A percentile compares a stretch with the other conserved stretches of the same genome.
phyloP scores from a whole-genome alignment of 75 land plant genomes.

The Pinus albicaulis region DNA sequence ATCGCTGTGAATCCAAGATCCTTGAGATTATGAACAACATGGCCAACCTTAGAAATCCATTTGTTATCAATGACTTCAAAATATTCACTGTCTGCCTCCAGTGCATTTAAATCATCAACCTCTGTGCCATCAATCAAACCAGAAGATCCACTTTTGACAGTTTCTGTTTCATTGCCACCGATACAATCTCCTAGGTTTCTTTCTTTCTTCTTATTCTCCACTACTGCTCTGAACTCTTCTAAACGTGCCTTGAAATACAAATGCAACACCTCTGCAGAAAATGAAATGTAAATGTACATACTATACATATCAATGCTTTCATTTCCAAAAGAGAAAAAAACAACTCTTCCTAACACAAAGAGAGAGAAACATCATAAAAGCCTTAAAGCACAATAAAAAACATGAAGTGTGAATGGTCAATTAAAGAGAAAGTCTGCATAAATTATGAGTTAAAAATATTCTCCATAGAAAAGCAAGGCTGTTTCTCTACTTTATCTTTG shows the following conservation, averaged over 20 bases:
- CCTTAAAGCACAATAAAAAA: neutral
- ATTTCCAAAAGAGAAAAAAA: neutral
- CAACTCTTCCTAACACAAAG: neutral
- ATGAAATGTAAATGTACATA: neutral
- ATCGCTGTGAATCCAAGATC: conserved; percentile 86
- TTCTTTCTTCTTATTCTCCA: conserved; percentile 13
- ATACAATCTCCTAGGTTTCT: conserved; percentile 11
- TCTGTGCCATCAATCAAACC: conserved; percentile 43
- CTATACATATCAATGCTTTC: neutral
- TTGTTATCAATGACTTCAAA: conserved; percentile 32
- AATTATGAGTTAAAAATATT: neutral
- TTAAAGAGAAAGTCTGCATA: neutral
- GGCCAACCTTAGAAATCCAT: conserved; percentile 62
- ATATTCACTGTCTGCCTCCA: conserved; percentile 17
- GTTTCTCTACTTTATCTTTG: neutral
- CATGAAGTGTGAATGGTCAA: neutral
- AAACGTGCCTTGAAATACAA: conserved; percentile 74
- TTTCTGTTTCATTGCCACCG: conserved; percentile 60
- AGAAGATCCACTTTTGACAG: conserved; percentile 14
- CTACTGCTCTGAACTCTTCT: conserved; percentile 67
- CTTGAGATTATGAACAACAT: conserved; percentile 72
- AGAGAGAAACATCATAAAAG: neutral
- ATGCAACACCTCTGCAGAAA: conserved; percentile 58
- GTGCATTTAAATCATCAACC: conserved; percentile 31
- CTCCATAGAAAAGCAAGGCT: neutral